phyloP scores from a whole-genome alignment of 1,284 basidiomycete species.

The Microbotryomycetes sp. region DNA sequence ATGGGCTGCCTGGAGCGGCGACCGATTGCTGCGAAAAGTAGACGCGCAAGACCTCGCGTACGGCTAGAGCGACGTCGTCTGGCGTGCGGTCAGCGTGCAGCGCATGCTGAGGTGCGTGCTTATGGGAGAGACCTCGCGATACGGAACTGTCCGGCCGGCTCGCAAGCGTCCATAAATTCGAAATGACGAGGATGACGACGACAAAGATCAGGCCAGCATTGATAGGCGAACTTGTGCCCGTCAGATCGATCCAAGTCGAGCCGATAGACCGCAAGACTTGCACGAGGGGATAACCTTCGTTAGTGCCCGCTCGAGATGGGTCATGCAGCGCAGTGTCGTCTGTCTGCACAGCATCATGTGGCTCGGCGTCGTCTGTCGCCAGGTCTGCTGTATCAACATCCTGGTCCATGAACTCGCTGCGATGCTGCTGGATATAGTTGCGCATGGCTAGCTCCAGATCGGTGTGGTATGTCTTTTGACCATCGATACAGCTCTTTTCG shows the following conservation, averaged over 20 bases:
- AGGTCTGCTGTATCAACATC: conserved; percentile 37
- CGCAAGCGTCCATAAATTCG: conserved; percentile 40
- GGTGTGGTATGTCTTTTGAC: conserved; percentile 79
- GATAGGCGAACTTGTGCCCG: conserved; percentile 1
- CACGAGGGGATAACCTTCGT: background rate
- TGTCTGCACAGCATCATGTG: background rate
- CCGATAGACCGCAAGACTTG: background rate
- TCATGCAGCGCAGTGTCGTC: background rate
- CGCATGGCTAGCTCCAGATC: conserved; percentile 82
- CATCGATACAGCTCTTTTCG: conserved; percentile 85
- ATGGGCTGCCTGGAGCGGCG: too few relatives aligned
- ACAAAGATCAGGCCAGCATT: conserved; percentile 30
- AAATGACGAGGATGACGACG: conserved; percentile 39
- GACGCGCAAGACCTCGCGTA: conserved; percentile 38
- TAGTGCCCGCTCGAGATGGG: background rate
- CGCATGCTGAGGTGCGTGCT: conserved; percentile 3
- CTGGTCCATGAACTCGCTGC: conserved; percentile 76
- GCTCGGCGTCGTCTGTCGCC: conserved; percentile 2
- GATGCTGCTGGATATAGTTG: conserved; percentile 76
- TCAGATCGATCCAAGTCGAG: background rate
- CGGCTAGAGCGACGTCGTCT: conserved; percentile 37
- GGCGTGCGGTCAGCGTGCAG: conserved; percentile 23
- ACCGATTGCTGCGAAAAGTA: conserved; percentile 28
- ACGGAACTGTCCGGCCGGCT: conserved; percentile 3
- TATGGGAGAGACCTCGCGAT: conserved; percentile 17